Conservation (phyloP, 768 basidiomycete genomes). For the Leccinum boreale region DNA sequence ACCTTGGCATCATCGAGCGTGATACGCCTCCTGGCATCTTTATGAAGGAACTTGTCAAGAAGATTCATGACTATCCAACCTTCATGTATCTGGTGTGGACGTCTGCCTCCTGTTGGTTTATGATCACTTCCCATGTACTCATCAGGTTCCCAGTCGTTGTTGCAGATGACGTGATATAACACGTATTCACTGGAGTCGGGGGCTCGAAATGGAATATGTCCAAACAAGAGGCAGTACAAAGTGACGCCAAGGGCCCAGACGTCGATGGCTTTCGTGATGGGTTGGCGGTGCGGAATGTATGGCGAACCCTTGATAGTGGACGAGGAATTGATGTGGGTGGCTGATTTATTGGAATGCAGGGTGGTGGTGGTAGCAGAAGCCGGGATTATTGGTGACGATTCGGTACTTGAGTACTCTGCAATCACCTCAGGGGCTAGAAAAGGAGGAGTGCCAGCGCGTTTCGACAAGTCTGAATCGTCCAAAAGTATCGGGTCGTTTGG, state of each 20-base stretch:
- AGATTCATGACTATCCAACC: slow-evolving; percentile 66
- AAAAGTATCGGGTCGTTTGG: slow-evolving; percentile 62
- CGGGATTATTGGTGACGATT: slow-evolving; percentile 32
- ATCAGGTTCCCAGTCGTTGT: slow-evolving; percentile 67
- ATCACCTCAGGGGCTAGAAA: slow-evolving; percentile 97
- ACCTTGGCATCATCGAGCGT: slow-evolving; percentile 84
- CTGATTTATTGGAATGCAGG: slow-evolving; percentile 28
- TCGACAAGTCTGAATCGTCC: slow-evolving; percentile 83
- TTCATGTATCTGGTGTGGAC: slow-evolving; percentile 43
- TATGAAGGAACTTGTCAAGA: slow-evolving; percentile 75
- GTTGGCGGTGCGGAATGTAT: slow-evolving; percentile 34
- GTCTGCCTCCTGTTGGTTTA: slow-evolving; percentile 61
- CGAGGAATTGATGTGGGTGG: slow-evolving; percentile 29
- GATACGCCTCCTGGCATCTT: slow-evolving; percentile 71
- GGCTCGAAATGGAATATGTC: slow-evolving; percentile 72
- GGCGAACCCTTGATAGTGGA: slow-evolving; percentile 28
- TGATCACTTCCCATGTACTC: slow-evolving; percentile 70
- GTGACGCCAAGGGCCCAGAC: slow-evolving; percentile 98
- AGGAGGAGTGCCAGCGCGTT: slow-evolving; percentile 91
- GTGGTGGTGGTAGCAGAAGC: slow-evolving; percentile 31
- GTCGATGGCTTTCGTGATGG: slow-evolving; percentile 91
- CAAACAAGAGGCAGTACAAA: slow-evolving; percentile 91
- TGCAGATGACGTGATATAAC: slow-evolving; percentile 78
- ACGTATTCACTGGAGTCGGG: slow-evolving; percentile 62
- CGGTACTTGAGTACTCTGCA: slow-evolving; percentile 50